Conservation (phyloP, 306 rosid genomes). For the Coriaria nepalensis region DNA sequence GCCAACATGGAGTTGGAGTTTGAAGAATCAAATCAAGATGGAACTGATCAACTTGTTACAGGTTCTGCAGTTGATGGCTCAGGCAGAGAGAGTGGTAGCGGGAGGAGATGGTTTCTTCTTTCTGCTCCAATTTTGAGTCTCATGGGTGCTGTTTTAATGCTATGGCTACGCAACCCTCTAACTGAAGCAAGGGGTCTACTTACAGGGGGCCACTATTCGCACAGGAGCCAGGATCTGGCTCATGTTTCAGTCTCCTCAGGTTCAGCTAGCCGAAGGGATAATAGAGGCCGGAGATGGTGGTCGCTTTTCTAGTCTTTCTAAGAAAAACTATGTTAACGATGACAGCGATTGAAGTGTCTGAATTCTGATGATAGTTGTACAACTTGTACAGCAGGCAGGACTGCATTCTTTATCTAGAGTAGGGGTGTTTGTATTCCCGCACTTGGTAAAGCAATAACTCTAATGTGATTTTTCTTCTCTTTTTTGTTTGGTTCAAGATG, state of each 20-base stretch:
- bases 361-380: too few relatives aligned
- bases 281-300: slow-evolving; percentile 85
- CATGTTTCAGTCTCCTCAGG: slow-evolving; percentile 23
- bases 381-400: neutral
- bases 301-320: slow-evolving; percentile 34
- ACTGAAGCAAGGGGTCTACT: slow-evolving; percentile 29
- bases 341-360: too few relatives aligned
- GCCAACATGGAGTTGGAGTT: slow-evolving; percentile 20
- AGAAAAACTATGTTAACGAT: slow-evolving; percentile 13
- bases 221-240: slow-evolving; percentile 24
- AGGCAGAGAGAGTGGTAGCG: slow-evolving; percentile 29
- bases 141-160: slow-evolving; percentile 64
- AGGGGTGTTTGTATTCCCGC: neutral
- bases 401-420: neutral
- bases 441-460: too few relatives aligned
- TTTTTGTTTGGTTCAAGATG: too few relatives aligned
- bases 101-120: slow-evolving; percentile 71
- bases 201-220: slow-evolving; percentile 13
- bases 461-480: too few relatives aligned
- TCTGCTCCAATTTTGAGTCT: slow-evolving; percentile 87
- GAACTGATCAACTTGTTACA: slow-evolving; percentile 13
- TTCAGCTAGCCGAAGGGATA: slow-evolving; percentile 46
- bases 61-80: slow-evolving; percentile 23
- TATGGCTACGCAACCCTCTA: slow-evolving; percentile 74
- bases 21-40: slow-evolving; percentile 15